Conservation (phyloP, 495 filamentous ascomycete species). For the Podospora fimiseda region DNA sequence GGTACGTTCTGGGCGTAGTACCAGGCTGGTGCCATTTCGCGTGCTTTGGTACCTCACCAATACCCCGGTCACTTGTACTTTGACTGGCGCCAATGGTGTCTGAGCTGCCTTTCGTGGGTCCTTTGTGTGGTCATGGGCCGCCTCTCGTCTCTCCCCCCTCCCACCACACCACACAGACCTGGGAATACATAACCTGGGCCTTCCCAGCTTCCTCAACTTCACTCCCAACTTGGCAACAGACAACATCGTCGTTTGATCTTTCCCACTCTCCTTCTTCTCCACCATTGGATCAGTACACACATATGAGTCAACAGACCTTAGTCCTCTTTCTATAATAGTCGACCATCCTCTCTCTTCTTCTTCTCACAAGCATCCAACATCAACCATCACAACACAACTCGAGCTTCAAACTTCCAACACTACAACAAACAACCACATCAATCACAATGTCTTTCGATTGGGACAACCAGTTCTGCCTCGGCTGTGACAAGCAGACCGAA, state of each 20-base stretch:
- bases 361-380: constrained; percentile 5
- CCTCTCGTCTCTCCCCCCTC: constrained; percentile 18
- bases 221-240: constrained; percentile 19
- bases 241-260: constrained; percentile 19
- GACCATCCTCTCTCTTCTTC: constrained; percentile 12
- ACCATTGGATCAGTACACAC: constrained; percentile 10
- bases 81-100: constrained; percentile 22
- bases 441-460: constrained; percentile 61
- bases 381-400: not conserved
- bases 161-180: constrained; percentile 12
- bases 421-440: constrained; percentile 12
- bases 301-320: constrained; percentile 20
- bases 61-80: constrained; percentile 16
- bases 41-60: constrained; percentile 11
- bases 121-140: constrained; percentile 34
- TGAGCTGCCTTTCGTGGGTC: constrained; percentile 24
- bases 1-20: constrained; percentile 15
- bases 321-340: constrained; percentile 23
- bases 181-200: constrained; percentile 27
- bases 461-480: constrained; percentile 90
- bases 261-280: constrained; percentile 23
- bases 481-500: constrained; percentile 83
- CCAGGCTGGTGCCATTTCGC: constrained; percentile 8
- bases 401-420: constrained; percentile 1
- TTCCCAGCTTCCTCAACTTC: constrained; percentile 27